These are phyloP conservation scores for Straminergon stramineum DNA, from an alignment of 225 moss, liverwort and hornwort species.

Conservation along the genomic window DNA sequence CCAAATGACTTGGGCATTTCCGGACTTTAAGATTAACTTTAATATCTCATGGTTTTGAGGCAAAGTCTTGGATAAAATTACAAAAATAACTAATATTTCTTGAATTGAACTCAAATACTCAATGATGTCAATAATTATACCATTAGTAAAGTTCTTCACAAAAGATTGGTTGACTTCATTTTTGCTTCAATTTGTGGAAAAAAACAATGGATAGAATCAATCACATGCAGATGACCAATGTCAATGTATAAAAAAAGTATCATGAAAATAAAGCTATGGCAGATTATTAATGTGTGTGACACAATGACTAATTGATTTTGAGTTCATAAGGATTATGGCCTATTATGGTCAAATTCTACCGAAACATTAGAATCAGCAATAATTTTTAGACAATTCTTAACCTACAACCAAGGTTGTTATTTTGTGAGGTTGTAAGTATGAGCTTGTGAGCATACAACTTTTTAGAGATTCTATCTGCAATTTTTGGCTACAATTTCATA, in stretches of 20 bases:
- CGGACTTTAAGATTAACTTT: neutral
- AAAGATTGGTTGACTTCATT: neutral
- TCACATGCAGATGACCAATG: fast-evolving
- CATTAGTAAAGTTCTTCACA: neutral
- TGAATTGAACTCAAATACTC: neutral
- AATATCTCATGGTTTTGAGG: neutral
- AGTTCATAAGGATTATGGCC: fast-evolving
- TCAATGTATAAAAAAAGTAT: neutral
- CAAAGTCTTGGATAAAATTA: neutral
- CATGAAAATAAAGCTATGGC: too few species aligned
- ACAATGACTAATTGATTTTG: neutral
- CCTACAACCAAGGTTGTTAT: too few species aligned
- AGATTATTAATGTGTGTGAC: neutral
- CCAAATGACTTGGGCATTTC: neutral
- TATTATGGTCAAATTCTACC: neutral
- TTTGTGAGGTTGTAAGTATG: too few species aligned
- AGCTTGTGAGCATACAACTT: too few species aligned
- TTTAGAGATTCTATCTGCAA: too few species aligned
- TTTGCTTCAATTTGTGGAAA: neutral
- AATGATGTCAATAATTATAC: neutral
- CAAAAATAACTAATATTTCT: neutral
- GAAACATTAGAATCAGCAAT: neutral
- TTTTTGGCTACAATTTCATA: too few species aligned
- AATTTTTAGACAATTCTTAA: neutral
- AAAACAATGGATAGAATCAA: neutral